Evolutionary conservation across 2,329 filamentous ascomycete species (phyloP).

Genomic region (Arthrobotrys entomopaga): DNA sequence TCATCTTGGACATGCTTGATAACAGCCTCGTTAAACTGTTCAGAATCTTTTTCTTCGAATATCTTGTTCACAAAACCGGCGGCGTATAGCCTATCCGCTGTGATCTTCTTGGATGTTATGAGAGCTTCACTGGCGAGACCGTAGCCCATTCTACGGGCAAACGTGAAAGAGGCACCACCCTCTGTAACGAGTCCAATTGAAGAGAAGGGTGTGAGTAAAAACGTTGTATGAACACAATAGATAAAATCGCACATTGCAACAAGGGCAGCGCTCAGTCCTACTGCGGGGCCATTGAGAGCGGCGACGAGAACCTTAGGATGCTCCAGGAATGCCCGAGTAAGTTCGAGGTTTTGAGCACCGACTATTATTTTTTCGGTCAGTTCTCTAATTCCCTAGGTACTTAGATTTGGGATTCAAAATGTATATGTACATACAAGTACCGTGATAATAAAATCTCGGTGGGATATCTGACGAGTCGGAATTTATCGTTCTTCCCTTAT

Average conservation of each 20-base stretch:
- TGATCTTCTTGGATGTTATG: conserved; percentile 84
- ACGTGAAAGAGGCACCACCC: conserved; percentile 80
- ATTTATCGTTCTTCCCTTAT: conserved; percentile 25
- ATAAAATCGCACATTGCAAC: conserved; percentile 89
- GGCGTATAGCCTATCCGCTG: conserved; percentile 75
- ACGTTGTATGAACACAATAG: conserved; percentile 71
- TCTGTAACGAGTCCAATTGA: conserved; percentile 90
- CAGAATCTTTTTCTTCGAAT: conserved; percentile 73
- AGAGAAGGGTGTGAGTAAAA: conserved; percentile 89
- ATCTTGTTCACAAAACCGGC: conserved; percentile 88
- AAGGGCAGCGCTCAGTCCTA: conserved; percentile 87
- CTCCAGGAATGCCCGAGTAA: conserved; percentile 87
- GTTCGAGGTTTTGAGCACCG: conserved; percentile 85
- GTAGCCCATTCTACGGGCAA: conserved; percentile 82
- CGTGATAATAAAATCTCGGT: conserved; percentile 35
- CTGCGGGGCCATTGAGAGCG: conserved; percentile 88
- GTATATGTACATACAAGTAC: conserved; percentile 49
- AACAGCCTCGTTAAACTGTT: conserved; percentile 76
- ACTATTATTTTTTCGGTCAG: conserved; percentile 66
- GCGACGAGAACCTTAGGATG: conserved; percentile 94
- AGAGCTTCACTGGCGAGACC: conserved; percentile 89
- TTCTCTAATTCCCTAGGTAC: neutral
- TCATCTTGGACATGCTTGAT: conserved; percentile 81
- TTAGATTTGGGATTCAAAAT: too few species aligned
- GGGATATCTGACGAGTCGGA: conserved; percentile 20